A percentile compares a stretch with the other conserved stretches of the same genome.
Conservation (phyloP, 129 eudicot species). For the Chrysanthemum makinoi region DNA sequence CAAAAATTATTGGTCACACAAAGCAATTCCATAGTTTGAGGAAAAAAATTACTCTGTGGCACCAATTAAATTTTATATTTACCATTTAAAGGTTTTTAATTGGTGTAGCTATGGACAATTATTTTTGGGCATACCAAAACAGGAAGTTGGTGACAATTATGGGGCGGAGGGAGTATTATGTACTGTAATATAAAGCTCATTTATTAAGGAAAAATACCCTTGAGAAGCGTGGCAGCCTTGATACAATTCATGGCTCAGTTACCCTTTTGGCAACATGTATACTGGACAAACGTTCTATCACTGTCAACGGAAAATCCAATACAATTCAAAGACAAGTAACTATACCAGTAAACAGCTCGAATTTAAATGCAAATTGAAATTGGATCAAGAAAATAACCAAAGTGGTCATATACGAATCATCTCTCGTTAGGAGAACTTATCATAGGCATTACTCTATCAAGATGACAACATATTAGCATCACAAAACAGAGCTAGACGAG, state of each 20-base stretch:
- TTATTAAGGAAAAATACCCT: constrained; percentile 38
- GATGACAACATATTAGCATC: too few species aligned
- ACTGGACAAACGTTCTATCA: constrained; percentile 26
- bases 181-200: background rate
- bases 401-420: background rate
- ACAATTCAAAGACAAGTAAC: constrained; percentile 28
- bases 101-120: too few species aligned
- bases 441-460: background rate
- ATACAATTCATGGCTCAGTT: constrained; percentile 60
- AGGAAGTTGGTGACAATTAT: too few species aligned
- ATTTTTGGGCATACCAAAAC: too few species aligned
- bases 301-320: constrained; percentile 23
- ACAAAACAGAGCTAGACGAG: too few species aligned
- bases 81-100: too few species aligned
- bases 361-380: constrained; percentile 11
- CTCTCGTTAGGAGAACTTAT: background rate
- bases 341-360: constrained; percentile 25
- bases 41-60: too few species aligned
- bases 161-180: background rate
- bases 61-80: too few species aligned
- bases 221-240: constrained; percentile 45
- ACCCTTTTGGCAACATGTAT: constrained; percentile 75
- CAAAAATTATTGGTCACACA: too few species aligned
- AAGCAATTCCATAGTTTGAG: too few species aligned
- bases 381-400: constrained; percentile 13